Base-by-base conservation (phyloP, 2,329 filamentous ascomycete genomes). In the Leptographium lundbergii region DNA sequence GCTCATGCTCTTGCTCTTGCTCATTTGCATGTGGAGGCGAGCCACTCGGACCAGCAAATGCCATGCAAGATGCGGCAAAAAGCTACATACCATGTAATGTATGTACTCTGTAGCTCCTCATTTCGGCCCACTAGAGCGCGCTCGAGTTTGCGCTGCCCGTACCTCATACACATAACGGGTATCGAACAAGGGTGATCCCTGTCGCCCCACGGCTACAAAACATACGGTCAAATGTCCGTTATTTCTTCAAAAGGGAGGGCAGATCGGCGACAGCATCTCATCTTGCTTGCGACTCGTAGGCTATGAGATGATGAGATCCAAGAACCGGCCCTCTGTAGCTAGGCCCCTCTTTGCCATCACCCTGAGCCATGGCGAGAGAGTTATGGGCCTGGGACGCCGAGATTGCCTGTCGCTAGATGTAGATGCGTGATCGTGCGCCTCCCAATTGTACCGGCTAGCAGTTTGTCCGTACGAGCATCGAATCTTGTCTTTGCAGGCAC, bases 351-450 rank as follows among this genome's bases (percentile, higher is more conserved):
- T 45, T 45, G 42, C 17, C 42, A 45, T n/a, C 7, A n/a, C 42
- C 42, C 42, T 45, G 19, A 45, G 19, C 42, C 42, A 45, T 45
- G 17, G 42, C 19, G 42, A 45, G 42, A 42, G 39, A 22, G 42
- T 22, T 45, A 45, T n/a, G 42, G 42, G 42, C 17, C 42, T 45
- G 6, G 17, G 42, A 45, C 42, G 22, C 27, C 25, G 22, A 57
- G 55, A 57, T 50, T 48, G 45, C 27, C 45, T 50, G 27, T 47
- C 27, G 55, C 45, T 45, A 42, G 14, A 17, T 42, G 39, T 48
- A 57, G 55, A 57, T 57, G 42, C 24, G 54, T 48, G 55, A 51
- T 57, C 55, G 42, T 19, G 55, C 39, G 53, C 54, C 25, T 34
- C 11, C 22, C 22, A 42, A 45, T 42, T 39, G 52, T 14, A 29